Percentiles rank a stretch among this genome's conserved stretches.
Evolutionary conservation across 2,329 filamentous ascomycete species (phyloP).

Genomic region (Fusarium coicis): DNA sequence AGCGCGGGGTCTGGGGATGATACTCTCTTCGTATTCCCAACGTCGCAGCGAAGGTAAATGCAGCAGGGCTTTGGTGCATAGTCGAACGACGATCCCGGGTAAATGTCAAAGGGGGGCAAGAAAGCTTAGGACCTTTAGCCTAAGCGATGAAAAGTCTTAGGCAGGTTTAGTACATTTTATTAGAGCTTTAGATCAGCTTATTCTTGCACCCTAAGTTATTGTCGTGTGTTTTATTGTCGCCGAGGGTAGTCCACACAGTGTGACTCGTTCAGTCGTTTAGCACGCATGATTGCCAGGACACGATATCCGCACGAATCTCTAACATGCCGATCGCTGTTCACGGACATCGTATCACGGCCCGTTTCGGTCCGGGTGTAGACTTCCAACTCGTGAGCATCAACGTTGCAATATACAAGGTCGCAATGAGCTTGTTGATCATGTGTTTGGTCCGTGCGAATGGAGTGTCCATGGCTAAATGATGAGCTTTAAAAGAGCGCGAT

Average conservation of each 20-base stretch:
- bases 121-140: not conserved
- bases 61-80: not conserved
- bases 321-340: not conserved
- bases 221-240: not conserved
- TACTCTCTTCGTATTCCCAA: not conserved
- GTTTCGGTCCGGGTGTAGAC: not conserved
- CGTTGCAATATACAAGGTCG: not conserved
- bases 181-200: not conserved
- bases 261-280: not conserved
- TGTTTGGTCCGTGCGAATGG: too few species aligned
- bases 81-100: not conserved
- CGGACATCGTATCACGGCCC: not conserved
- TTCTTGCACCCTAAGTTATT: not conserved
- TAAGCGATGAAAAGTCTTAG: not conserved
- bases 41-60: not conserved
- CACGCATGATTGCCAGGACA: not conserved
- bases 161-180: not conserved
- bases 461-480: not conserved
- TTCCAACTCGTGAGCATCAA: not conserved
- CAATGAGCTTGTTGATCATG: not conserved
- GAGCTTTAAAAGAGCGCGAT: not conserved
- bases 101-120: not conserved
- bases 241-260: not conserved
- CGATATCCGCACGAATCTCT: conserved; percentile 9
- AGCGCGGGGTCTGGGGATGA: conserved; percentile 1